Percentiles rank a stretch among this genome's conserved stretches.
Conservation (phyloP, 1,284 basidiomycete genomes). For the Porogramme epimiltina region DNA sequence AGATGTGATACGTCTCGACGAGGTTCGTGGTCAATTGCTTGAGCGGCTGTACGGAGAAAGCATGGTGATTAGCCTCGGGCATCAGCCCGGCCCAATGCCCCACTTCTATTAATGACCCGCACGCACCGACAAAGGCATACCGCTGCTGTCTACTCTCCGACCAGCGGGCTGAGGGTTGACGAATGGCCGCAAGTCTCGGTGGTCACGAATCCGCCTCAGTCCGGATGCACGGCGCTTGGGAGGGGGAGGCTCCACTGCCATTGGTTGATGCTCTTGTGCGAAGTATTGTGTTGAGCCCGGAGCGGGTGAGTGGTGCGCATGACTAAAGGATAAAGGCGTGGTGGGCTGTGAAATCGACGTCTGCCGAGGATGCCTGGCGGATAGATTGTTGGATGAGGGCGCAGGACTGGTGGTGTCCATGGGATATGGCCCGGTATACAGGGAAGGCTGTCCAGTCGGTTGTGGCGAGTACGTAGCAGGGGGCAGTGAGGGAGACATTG, state of each 20-base stretch:
- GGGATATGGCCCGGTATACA: slow-evolving; percentile 41
- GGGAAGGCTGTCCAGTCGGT: slow-evolving; percentile 36
- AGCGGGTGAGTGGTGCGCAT: slow-evolving; percentile 46
- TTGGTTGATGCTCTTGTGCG: slow-evolving; percentile 57
- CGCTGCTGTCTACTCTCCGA: slow-evolving; percentile 67
- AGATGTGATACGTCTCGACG: slow-evolving; percentile 87
- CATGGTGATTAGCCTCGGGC: slow-evolving; percentile 17
- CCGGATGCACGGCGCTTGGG: slow-evolving; percentile 69
- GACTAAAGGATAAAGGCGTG: slow-evolving; percentile 68
- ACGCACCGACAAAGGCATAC: slow-evolving; percentile 64
- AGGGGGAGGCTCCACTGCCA: slow-evolving; percentile 70
- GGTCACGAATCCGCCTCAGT: slow-evolving; percentile 69
- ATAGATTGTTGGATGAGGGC: slow-evolving; percentile 50
- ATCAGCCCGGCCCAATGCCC: slow-evolving; percentile 17
- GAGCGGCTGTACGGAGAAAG: slow-evolving; percentile 59
- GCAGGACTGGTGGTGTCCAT: slow-evolving; percentile 67
- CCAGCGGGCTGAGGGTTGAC: slow-evolving; percentile 58
- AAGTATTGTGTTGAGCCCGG: slow-evolving; percentile 50
- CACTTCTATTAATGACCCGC: slow-evolving; percentile 1
- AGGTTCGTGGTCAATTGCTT: slow-evolving; percentile 87
- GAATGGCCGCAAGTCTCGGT: slow-evolving; percentile 70
- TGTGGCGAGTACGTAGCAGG: slow-evolving; percentile 56
- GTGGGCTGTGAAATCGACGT: slow-evolving; percentile 61
- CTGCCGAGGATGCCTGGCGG: slow-evolving; percentile 46
- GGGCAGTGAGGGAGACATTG: slow-evolving; percentile 51